Evolutionary conservation across 2,329 filamentous ascomycete genomes (phyloP), one percentile per base, ranked within the genome.

Genomic region (Beauveria sp.): DNA sequence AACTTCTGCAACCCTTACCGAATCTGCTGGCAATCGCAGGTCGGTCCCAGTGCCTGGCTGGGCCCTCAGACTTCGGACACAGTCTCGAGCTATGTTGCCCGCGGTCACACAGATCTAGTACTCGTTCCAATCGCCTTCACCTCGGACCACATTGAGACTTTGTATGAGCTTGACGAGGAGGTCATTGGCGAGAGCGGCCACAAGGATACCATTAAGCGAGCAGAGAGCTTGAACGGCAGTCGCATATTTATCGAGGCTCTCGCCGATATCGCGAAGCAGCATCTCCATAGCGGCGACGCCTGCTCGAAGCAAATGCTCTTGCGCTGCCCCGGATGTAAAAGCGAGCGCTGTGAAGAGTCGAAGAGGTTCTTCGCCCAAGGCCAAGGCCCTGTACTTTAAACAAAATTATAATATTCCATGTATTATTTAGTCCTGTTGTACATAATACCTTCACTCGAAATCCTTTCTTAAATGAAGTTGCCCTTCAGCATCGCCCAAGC

Each of bases 61-160:
- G 95, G 95, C 24, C 93, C 95, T 12, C 95, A 99, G 75, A 99
- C 95, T 0, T 87, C 88, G 64, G 86, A 88, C 66, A 93, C 93
- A 0, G 95, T 99, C 12, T 87, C 93, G 71, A 83, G 91, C 64
- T 96, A 97, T 72, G 87, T 98, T 66, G 86, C 89, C 71, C 92
- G 95, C 75, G 95, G 93, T 1, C 90, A 97, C 71, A 96, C 88
- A 61, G 92, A 99, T 71, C 81, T 99, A 60, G 81, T 97, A 1
- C 81, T 99, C 7, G 91, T 99, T 61, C 95, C 95, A 0, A 96
- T 99, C 66, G 95, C 95, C 6, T 99, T 99, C 73, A 99, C 95
- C 0, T 96, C 91, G n/a, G 95, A 99, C 70, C 95, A 99, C 72
- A 99, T 99, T 67, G 95, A 99, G 77, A 99, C 95, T 0, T 80